Evolutionary conservation across 2,329 filamentous ascomycete species (phyloP).

Genomic region (Pezicula neosporulosa): DNA sequence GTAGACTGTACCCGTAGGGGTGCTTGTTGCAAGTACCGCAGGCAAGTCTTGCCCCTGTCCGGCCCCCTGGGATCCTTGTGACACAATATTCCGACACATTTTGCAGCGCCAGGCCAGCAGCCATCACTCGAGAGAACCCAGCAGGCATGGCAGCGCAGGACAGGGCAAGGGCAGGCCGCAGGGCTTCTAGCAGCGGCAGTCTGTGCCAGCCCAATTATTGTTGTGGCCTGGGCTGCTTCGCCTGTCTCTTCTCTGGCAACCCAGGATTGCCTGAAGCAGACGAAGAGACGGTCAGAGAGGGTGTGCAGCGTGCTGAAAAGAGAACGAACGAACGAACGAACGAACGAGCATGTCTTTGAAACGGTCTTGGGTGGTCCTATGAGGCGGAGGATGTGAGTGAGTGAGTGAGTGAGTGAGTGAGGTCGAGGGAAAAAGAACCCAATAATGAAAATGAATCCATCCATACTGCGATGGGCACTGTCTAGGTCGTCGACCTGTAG

Average conservation of each 20-base stretch:
- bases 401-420: too few relatives aligned
- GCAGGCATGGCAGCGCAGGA: not conserved
- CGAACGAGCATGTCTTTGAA: not conserved
- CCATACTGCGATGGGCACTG: too few relatives aligned
- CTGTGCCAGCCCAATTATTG: not conserved
- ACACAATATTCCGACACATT: not conserved
- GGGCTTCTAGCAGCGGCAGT: not conserved
- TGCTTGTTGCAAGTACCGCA: too few relatives aligned
- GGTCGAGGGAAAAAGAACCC: too few relatives aligned
- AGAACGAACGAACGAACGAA: not conserved
- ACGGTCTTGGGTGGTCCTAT: not conserved
- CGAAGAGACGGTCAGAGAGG: too few relatives aligned
- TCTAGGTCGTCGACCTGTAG: too few relatives aligned
- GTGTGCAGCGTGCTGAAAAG: not conserved
- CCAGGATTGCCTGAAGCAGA: too few relatives aligned
- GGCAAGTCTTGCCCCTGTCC: not conserved
- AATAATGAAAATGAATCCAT: too few relatives aligned
- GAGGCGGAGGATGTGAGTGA: too few relatives aligned
- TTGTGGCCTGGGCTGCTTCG: not conserved
- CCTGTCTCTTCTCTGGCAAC: not conserved
- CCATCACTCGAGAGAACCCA: not conserved
- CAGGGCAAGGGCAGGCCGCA: too few relatives aligned
- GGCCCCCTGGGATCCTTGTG: not conserved
- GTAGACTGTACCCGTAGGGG: too few relatives aligned
- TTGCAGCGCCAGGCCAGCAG: not conserved